These are phyloP conservation scores for Purshia tridentata DNA, from an alignment of 306 rosid species.

Conservation along the genomic window DNA sequence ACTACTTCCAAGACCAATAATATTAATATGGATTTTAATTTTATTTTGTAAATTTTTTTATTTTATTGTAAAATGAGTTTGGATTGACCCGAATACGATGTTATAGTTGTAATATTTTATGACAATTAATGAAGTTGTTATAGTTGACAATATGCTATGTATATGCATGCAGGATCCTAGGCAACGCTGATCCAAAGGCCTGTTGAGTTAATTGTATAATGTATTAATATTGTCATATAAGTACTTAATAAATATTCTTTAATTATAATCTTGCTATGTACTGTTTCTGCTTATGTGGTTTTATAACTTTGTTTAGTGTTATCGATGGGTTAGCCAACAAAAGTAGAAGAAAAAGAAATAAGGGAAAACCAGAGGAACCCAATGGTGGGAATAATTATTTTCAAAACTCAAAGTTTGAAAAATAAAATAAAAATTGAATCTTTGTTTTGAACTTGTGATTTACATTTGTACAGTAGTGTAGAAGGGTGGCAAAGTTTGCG, in stretches of 20 bases:
- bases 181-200: conserved; percentile 61
- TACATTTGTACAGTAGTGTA: conserved; percentile 19
- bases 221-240: not conserved
- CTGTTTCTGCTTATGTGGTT: not conserved
- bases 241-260: not conserved
- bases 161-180: conserved; percentile 36
- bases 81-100: too few species aligned
- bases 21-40: not conserved
- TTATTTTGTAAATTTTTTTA: too few species aligned
- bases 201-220: conserved; percentile 21
- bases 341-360: not conserved
- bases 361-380: not conserved
- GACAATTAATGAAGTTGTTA: too few species aligned
- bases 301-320: conserved; percentile 1
- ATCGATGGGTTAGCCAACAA: not conserved
- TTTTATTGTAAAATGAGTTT: too few species aligned
- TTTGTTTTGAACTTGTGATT: conserved; percentile 41
- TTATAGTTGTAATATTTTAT: too few species aligned
- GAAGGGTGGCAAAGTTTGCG: conserved; percentile 54
- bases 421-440: not conserved
- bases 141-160: not conserved
- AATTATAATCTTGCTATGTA: not conserved
- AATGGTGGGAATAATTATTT: conserved; percentile 11
- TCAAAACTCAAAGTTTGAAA: not conserved
- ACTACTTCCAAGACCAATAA: not conserved